Conservation (phyloP, 352 stramenopile species). For the Thalassiosira livingstoniorum region DNA sequence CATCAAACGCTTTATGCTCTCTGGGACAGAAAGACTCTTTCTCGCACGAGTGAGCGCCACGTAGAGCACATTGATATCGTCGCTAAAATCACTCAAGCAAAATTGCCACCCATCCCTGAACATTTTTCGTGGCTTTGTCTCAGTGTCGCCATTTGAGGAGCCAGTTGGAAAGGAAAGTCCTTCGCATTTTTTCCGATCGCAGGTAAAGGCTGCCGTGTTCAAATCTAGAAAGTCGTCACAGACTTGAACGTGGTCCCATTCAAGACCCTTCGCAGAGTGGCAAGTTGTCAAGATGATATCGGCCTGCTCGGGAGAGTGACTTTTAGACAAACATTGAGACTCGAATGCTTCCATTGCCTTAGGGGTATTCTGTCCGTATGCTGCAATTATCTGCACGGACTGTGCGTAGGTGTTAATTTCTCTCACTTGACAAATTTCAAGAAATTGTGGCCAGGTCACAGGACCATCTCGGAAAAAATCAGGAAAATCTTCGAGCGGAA, state of each 20-base stretch:
- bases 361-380: constrained; percentile 37
- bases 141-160: neutral
- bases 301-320: constrained; percentile 48
- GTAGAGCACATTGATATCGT: constrained; percentile 66
- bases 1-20: constrained; percentile 26
- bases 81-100: constrained; percentile 5
- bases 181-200: neutral
- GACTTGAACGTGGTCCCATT: constrained; percentile 66
- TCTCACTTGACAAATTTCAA: neutral
- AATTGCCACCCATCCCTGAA: constrained; percentile 41
- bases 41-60: constrained; percentile 59
- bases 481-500: constrained; percentile 36
- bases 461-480: constrained; percentile 47
- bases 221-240: constrained; percentile 56
- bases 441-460: constrained; percentile 42
- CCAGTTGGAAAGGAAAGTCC: constrained; percentile 9
- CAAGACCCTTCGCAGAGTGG: constrained; percentile 62
- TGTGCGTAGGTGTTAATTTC: constrained; percentile 38
- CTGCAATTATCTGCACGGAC: constrained; percentile 32
- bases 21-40: constrained; percentile 49
- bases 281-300: constrained; percentile 70
- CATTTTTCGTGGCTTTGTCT: neutral
- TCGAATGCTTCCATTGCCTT: constrained; percentile 48
- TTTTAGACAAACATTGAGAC: constrained; percentile 46
- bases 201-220: constrained; percentile 6